Evolutionary conservation across 2,329 filamentous ascomycete genomes (phyloP), one percentile per base, ranked within the genome.

Genomic region (Trichoderma hamatum): DNA sequence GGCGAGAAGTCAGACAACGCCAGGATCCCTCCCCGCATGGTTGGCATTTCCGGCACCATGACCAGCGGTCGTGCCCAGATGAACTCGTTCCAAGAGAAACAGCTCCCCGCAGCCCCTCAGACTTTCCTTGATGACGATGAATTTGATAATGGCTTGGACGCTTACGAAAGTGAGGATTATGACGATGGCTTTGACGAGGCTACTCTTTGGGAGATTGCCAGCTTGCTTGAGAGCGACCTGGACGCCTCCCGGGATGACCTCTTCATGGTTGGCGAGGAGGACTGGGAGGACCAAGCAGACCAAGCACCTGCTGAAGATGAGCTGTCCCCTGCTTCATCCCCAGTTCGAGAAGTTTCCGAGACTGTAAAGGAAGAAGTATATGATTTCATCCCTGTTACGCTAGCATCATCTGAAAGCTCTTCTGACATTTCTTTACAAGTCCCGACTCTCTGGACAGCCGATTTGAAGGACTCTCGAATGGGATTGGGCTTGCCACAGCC

Each of bases 181-280:
- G 85, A 84, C 46, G 85, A 86, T 62, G 84, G 82, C 26, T 89
- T 89, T 71, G 88, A 89, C 70, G 88, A 90, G 78, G 84, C 80
- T 11, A 89, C 86, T 0, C 78, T 90, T 30, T 89, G 86, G 85
- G 87, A 90, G 74, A 90, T 90, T 77, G 88, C 87, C 69, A 87
- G 81, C 70, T 80, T 90, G 51, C 79, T 90, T 13, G 84, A 85
- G 75, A 81, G 83, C 2, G 82, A 84, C 67, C 76, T 83, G 60
- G 77, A 88, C 5, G 85, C 86, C 3, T 85, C 85, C 14, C 84
- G 81, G 72, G 74, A 84, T 52, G 88, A 84, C 72, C 76, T 88
- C 10, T 75, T 87, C 21, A 83, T 82, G 13, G 75, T 79, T 61
- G 75, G 78, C 11, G 67, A 21, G 72, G 72, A 43, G 67, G 36